phyloP scores from a whole-genome alignment of 1,284 basidiomycete genomes.

The Irpex lacteus region DNA sequence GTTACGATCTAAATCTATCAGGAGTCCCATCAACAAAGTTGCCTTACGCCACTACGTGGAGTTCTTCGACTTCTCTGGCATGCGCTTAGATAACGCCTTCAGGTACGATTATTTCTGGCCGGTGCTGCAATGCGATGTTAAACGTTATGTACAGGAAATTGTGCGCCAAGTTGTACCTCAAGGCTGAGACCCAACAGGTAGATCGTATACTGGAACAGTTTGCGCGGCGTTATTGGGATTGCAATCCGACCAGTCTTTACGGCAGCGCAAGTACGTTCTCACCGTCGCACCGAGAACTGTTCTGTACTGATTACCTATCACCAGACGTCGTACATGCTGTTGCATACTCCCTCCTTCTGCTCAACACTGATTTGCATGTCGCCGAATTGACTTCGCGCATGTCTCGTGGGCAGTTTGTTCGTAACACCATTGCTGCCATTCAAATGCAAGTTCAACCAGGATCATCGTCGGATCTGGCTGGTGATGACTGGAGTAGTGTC shows the following conservation, averaged over 20 bases:
- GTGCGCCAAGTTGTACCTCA: conserved; percentile 89
- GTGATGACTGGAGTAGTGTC: conserved; percentile 63
- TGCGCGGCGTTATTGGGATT: conserved; percentile 85
- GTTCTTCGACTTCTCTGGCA: conserved; percentile 82
- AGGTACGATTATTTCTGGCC: conserved; percentile 46
- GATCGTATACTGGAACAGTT: conserved; percentile 95
- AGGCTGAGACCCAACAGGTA: conserved; percentile 96
- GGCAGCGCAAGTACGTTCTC: conserved; percentile 72
- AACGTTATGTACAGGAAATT: conserved; percentile 53
- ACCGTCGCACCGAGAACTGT: background rate
- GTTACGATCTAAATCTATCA: conserved; percentile 31
- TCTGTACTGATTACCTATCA: conserved; percentile 2
- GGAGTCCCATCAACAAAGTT: conserved; percentile 72
- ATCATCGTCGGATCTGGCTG: conserved; percentile 62
- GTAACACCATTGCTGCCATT: conserved; percentile 87
- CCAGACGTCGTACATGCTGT: conserved; percentile 90
- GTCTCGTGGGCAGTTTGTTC: conserved; percentile 92
- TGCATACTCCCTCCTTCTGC: conserved; percentile 87
- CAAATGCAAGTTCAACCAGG: conserved; percentile 67
- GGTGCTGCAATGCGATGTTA: conserved; percentile 17
- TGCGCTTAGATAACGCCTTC: conserved; percentile 89
- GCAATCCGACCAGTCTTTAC: conserved; percentile 80
- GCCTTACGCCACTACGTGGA: conserved; percentile 83
- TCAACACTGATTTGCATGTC: conserved; percentile 97
- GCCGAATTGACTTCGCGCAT: conserved; percentile 88